phyloP scores from a whole-genome alignment of 2,329 filamentous ascomycete species.

The Fusarium sp. region DNA sequence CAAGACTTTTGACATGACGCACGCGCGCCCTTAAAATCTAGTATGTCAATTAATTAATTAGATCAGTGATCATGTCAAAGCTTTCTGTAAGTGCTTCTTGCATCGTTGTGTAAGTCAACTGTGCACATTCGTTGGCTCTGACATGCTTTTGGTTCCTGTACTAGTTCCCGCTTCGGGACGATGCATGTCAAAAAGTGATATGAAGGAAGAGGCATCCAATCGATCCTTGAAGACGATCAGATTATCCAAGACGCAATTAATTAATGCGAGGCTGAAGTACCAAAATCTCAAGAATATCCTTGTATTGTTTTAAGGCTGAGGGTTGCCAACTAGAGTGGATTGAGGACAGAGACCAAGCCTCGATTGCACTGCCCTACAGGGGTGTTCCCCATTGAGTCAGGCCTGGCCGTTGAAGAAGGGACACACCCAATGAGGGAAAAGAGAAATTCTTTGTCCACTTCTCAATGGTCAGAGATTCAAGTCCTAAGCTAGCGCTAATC shows the following conservation, averaged over 20 bases:
- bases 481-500: conserved; percentile 10
- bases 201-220: conserved; percentile 45
- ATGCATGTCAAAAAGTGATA: conserved; percentile 20
- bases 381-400: conserved; percentile 4
- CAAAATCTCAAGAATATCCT: conserved; percentile 3
- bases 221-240: conserved; percentile 32
- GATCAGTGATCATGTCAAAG: background rate
- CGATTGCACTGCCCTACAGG: conserved; percentile 37
- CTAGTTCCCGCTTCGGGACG: conserved; percentile 42
- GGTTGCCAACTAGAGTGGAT: background rate
- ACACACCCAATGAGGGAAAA: background rate
- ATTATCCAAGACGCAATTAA: background rate
- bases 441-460: conserved; percentile 1
- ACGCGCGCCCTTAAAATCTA: conserved; percentile 27
- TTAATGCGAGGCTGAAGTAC: conserved; percentile 42
- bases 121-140: conserved; percentile 17
- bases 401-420: background rate
- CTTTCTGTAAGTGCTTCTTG: background rate
- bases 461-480: background rate
- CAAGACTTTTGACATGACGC: conserved; percentile 4
- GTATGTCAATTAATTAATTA: background rate
- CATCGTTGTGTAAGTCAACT: conserved; percentile 11
- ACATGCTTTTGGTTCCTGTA: conserved; percentile 19
- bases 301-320: conserved; percentile 41
- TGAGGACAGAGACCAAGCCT: conserved; percentile 36